Percentiles rank a stretch among this genome's conserved stretches.
phyloP scores from a whole-genome alignment of 371 early-diverging fungal genomes.

The Rhizopus microsporus region DNA sequence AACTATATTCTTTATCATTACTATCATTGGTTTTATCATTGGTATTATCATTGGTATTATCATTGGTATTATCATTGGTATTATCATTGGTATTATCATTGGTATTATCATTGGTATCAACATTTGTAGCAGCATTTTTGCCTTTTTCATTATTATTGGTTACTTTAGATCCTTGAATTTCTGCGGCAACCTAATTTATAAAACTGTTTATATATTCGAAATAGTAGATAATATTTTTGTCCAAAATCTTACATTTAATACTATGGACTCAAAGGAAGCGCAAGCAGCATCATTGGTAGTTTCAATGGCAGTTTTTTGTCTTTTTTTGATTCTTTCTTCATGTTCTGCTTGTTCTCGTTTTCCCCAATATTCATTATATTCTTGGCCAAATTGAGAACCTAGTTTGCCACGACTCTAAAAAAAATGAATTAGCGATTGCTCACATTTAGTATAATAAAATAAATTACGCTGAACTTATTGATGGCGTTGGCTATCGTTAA shows the following conservation, averaged over 20 bases:
- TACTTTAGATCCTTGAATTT: no score
- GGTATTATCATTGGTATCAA: neutral
- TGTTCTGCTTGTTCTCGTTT: conserved; percentile 1
- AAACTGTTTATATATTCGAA: neutral
- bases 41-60: no score
- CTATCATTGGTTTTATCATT: no score
- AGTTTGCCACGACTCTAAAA: neutral
- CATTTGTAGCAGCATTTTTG: neutral
- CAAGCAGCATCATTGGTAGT: neutral
- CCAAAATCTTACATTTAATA: conserved; percentile 1
- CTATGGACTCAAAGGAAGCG: conserved; percentile 4
- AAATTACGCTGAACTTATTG: conserved; percentile 2
- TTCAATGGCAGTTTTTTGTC: neutral
- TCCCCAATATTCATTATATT: conserved; percentile 1
- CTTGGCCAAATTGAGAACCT: conserved; percentile 2
- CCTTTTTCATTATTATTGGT: neutral
- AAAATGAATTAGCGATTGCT: conserved; percentile 1
- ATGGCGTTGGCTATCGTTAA: neutral
- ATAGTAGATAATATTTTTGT: conserved; percentile 2
- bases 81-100: no score
- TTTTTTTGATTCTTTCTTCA: conserved; percentile 2
- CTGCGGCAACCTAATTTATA: conserved; percentile 4
- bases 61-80: no score
- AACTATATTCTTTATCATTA: neutral
- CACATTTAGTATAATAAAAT: conserved; percentile 1